Base-by-base conservation (phyloP, 306 rosid species). In the Cajanus cajan region DNA sequence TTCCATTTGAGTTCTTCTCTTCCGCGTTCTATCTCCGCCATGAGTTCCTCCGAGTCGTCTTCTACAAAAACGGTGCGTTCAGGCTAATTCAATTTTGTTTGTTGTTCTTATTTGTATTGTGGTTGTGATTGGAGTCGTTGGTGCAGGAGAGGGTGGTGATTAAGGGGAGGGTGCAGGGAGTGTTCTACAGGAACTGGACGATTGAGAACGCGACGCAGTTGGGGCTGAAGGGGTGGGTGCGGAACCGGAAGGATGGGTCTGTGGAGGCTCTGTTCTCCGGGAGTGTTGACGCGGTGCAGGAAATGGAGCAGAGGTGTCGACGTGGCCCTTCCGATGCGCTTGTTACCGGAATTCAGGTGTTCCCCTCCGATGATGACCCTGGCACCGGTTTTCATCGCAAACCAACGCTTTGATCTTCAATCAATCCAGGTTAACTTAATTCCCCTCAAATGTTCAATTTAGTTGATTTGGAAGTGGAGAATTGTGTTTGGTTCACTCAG, bases 231-330 rank as follows among this genome's bases (percentile, higher is more conserved):
- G 89, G 89, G 11, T 86, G 87, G 89, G 89, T 86, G 25, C 77
- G 89, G 1, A 86, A 86, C 76, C 79, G 87, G 62, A 83, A 24
- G 75, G 89, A 86, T 15, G 89, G 89, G 0, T 80, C 89, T 0
- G 89, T 86, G 18, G 89, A 86, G 83, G 89, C 89, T 62, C 50
- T 86, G 28, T 86, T 86, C 18, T 86, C 87, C 0, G 89, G 89
- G 0, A 83, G 41, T 37, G 47, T 73, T 1, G 83, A 77, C 2
- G 81, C 76, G 19, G 83, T 83, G 43, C 72, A 57, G 73, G 98
- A 95, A 76, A 92, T 95, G 97, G 90, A 88, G 87, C 94, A 79
- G 82, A 78, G 98, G 88, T 90, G 98, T 65, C 91, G 97, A 14
- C 97, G 92, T 6, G 97, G 98, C 31, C 96, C 98, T 0, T 85